These are phyloP conservation scores for Aspergillus diversus DNA, from an alignment of 495 filamentous ascomycete genomes.

Conservation along the genomic window DNA sequence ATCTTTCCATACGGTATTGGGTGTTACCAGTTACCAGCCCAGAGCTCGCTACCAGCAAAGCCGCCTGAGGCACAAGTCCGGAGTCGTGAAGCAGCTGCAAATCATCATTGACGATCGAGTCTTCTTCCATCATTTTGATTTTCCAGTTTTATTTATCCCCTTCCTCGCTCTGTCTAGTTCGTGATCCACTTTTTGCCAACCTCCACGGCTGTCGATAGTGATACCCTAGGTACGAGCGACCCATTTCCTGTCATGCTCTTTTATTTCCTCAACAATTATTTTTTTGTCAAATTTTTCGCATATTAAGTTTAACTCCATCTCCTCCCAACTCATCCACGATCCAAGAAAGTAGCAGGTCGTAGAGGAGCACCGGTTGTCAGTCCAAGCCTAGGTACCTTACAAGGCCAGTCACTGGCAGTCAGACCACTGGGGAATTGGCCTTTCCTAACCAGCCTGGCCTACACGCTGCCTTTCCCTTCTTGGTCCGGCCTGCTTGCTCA, in stretches of 20 bases:
- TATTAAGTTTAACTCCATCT: not conserved
- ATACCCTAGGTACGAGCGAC: not conserved
- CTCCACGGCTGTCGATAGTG: not conserved
- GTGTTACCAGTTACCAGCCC: not conserved
- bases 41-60: slow-evolving; percentile 2
- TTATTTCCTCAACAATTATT: slow-evolving; percentile 6
- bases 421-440: slow-evolving; percentile 9
- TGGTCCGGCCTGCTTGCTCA: slow-evolving; percentile 14
- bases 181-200: slow-evolving; percentile 4
- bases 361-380: not conserved
- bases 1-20: slow-evolving; percentile 18
- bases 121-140: not conserved
- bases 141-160: not conserved
- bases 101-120: slow-evolving; percentile 18
- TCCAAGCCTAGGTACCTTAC: not conserved
- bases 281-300: not conserved
- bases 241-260: not conserved
- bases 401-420: slow-evolving; percentile 2
- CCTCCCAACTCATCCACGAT: not conserved
- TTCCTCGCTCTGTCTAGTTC: not conserved
- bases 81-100: slow-evolving; percentile 18
- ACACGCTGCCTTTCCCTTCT: slow-evolving; percentile 18
- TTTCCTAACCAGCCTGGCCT: slow-evolving; percentile 10
- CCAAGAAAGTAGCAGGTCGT: too few species aligned
- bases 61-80: slow-evolving; percentile 15